Conservation (phyloP, 140 eudicot species). For the Senecio squalidus region DNA sequence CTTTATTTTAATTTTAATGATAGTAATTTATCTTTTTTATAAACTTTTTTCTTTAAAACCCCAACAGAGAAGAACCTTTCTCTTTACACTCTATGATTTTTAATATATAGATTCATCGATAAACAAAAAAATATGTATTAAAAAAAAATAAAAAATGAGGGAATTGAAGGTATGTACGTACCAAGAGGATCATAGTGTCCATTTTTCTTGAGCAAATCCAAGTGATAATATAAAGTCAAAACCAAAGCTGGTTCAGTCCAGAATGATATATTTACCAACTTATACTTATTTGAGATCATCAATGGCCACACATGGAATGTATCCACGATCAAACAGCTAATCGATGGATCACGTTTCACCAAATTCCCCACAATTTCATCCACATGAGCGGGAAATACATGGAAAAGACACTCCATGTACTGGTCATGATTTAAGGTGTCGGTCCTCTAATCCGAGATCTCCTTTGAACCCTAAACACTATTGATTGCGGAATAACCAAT, state of each 20-base stretch:
- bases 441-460: too few relatives aligned
- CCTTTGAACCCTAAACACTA: too few relatives aligned
- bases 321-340: constrained; percentile 55
- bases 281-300: constrained; percentile 44
- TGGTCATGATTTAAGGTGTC: constrained; percentile 70
- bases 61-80: too few relatives aligned
- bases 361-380: constrained; percentile 48
- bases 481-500: too few relatives aligned
- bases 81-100: too few relatives aligned
- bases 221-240: constrained; percentile 55
- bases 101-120: too few relatives aligned
- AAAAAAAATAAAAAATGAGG: too few relatives aligned
- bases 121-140: too few relatives aligned
- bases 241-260: constrained; percentile 77
- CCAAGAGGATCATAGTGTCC: constrained; percentile 65
- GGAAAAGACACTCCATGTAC: constrained; percentile 48
- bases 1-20: too few relatives aligned
- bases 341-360: constrained; percentile 27
- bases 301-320: constrained; percentile 63
- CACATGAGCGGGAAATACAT: constrained; percentile 48
- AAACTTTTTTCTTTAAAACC: too few relatives aligned
- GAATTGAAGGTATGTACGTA: too few relatives aligned
- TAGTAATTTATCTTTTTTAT: too few relatives aligned
- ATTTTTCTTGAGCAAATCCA: constrained; percentile 54
- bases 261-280: constrained; percentile 50